phyloP scores from a whole-genome alignment of 306 rosid species.

The Cucurbita pepo region DNA sequence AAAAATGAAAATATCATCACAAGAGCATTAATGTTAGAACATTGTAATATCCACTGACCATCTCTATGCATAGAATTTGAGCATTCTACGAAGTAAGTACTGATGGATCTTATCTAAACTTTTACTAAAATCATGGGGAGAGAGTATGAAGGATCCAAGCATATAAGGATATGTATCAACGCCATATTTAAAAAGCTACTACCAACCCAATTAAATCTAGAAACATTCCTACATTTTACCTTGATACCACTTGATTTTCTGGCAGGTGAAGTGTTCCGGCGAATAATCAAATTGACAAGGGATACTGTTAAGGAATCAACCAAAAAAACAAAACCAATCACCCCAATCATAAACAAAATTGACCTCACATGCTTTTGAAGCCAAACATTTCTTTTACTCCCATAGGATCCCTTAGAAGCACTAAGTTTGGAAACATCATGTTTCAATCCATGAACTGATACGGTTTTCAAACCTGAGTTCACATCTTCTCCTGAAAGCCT shows the following conservation, averaged over 20 bases:
- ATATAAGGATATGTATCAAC: not conserved
- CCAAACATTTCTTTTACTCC: constrained; percentile 40
- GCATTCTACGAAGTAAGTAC: not conserved
- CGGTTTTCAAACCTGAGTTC: constrained; percentile 36
- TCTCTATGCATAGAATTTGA: not conserved
- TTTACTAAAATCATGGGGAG: not conserved
- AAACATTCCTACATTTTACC: constrained; percentile 14
- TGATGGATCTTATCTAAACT: not conserved
- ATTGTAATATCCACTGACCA: not conserved
- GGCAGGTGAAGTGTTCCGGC: constrained; percentile 19
- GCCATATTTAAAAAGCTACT: not conserved
- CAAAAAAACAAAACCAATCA: constrained; percentile 51
- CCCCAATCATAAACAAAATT: constrained; percentile 34
- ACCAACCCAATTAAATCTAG: not conserved
- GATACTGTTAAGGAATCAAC: constrained; percentile 63
- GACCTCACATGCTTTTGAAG: constrained; percentile 46
- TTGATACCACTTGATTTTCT: constrained; percentile 25
- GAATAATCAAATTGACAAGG: constrained; percentile 31
- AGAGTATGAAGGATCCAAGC: not conserved
- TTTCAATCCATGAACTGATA: constrained; percentile 33
- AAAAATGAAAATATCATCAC: not conserved
- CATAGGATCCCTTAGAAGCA: constrained; percentile 36
- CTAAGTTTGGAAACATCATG: constrained; percentile 39
- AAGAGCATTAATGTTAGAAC: not conserved
- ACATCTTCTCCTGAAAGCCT: constrained; percentile 31